Base-by-base conservation (phyloP, 768 basidiomycete species). In the Pisolithus marmoratus region DNA sequence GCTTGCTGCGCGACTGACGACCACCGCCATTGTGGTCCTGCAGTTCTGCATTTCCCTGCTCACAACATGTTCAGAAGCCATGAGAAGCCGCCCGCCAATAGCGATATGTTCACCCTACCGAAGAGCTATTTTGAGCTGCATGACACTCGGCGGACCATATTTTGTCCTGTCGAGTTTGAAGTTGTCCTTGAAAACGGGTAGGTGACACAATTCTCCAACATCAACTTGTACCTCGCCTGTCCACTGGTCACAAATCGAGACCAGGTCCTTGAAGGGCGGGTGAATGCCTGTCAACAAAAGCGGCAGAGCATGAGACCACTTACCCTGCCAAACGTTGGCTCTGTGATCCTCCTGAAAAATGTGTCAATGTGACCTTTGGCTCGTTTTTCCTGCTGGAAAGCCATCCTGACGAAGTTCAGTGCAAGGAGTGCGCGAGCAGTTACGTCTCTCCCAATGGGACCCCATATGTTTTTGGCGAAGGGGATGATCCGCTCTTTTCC, bases 391-490 rank as follows among this genome's bases (percentile, higher is more conserved):
- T 62, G 48, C 11, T 57, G 56, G 20, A 83, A 74, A n/a, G 73
- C 68, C 9, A 79, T 54, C 22, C 82, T 72, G 12, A 74, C 80
- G 50, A 82, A 84, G 56, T 84, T 85, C 57, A 86, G 58, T 3
- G 80, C 79, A 8, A 84, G 82, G 42, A 87, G 71, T 12, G 82
- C 82, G 54, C 83, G 85, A 3, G 81, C 72, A 14, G 82, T 75
- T 8, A 47, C 49, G 23, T 57, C 58, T 36, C 38, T 52, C 34
- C 72, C 69, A 37, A 65, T 61, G 40, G 81, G 81, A 40, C 80
- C 77, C 44, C 79, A 75, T 17, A 73, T 67, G 15, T 79, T 67
- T 14, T 79, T 75, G 6, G 56, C 60, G 54, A 77, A 70, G 3
- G 74, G 76, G 44, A 78, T 66, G 34, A 82, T 69, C 38, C 68